phyloP scores from a whole-genome alignment of 2,329 filamentous ascomycete species.

The Fusarium sororula region DNA sequence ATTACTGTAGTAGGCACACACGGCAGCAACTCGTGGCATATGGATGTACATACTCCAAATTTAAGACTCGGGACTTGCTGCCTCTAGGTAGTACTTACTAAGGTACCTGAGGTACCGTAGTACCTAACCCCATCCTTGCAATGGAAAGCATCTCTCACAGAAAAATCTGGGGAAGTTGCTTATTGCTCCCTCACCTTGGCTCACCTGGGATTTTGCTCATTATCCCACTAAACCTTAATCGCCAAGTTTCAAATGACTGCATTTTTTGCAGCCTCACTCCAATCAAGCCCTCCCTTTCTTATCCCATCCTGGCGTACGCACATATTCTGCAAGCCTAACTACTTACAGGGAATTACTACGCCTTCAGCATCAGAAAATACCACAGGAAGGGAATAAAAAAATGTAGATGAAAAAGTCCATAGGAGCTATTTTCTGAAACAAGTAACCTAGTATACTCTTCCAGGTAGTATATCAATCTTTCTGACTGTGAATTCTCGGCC shows the following conservation, averaged over 20 bases:
- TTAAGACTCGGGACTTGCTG: not conserved
- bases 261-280: not conserved
- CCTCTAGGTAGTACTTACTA: not conserved
- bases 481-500: conserved; percentile 29
- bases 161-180: conserved; percentile 22
- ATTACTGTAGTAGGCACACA: not conserved
- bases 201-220: conserved; percentile 5
- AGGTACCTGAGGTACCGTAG: not conserved
- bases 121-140: conserved; percentile 4
- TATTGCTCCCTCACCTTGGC: conserved; percentile 15
- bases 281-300: not conserved
- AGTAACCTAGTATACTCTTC: not conserved
- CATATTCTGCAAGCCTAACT: not conserved
- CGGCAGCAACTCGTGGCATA: not conserved
- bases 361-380: not conserved
- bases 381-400: not conserved
- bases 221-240: not conserved
- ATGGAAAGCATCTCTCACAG: not conserved
- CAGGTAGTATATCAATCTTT: not conserved
- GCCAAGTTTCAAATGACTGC: not conserved
- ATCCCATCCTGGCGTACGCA: not conserved
- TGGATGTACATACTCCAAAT: not conserved
- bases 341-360: not conserved
- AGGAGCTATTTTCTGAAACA: not conserved
- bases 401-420: not conserved